These are phyloP conservation scores for Bidens hawaiensis DNA, from an alignment of 140 eudicot species.

Conservation along the genomic window DNA sequence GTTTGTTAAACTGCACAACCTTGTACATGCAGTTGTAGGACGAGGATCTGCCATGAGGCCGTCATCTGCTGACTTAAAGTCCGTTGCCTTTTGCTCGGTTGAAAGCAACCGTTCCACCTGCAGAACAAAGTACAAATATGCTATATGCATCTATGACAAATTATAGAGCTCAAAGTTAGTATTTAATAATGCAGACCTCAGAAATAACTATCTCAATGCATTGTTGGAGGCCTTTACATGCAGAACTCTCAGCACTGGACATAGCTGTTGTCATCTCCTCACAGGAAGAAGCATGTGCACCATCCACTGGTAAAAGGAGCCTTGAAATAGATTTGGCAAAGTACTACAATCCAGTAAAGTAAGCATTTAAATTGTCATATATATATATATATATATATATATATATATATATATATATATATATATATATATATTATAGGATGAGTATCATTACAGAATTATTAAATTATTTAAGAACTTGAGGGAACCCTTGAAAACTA, in stretches of 20 bases:
- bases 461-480: too few species aligned
- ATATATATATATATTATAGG: too few species aligned
- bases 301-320: constrained; percentile 74
- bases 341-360: constrained; percentile 36
- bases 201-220: constrained; percentile 80
- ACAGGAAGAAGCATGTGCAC: constrained; percentile 75
- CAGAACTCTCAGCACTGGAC: constrained; percentile 70
- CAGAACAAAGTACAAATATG: constrained; percentile 8
- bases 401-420: too few species aligned
- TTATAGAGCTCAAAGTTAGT: background rate
- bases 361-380: background rate
- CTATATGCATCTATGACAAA: background rate
- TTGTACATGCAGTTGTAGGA: constrained; percentile 75
- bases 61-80: constrained; percentile 68
- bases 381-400: too few species aligned
- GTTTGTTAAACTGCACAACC: constrained; percentile 30
- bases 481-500: too few species aligned
- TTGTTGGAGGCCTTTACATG: constrained; percentile 74
- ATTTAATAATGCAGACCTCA: constrained; percentile 53
- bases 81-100: constrained; percentile 64
- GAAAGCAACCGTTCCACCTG: constrained; percentile 70
- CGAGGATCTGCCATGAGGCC: constrained; percentile 71
- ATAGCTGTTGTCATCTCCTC: constrained; percentile 80
- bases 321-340: constrained; percentile 68
- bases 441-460: too few species aligned